A percentile compares a stretch with the other conserved stretches of the same genome.
Evolutionary conservation across 2,329 filamentous ascomycete species (phyloP).

Genomic region (Beauveria asiatica): DNA sequence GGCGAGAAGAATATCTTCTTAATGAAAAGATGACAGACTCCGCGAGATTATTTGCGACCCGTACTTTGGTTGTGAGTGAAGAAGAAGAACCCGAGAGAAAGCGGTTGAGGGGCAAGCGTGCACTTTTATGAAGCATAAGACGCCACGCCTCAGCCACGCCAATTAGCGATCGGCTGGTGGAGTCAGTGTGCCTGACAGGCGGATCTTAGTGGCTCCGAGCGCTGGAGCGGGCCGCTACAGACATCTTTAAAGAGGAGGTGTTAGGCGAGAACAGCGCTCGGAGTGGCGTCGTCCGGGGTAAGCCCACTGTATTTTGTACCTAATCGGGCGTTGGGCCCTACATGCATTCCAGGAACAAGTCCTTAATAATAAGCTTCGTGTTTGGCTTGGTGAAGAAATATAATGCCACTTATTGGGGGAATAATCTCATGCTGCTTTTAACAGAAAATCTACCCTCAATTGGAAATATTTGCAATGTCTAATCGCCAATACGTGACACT

Average conservation of each 20-base stretch:
- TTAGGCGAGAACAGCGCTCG: not conserved
- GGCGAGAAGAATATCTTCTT: slow-evolving; percentile 40
- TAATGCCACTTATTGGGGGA: no score
- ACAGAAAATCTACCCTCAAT: no score
- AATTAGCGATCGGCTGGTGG: not conserved
- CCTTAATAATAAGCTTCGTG: no score
- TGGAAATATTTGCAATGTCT: no score
- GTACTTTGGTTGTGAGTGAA: slow-evolving; percentile 45
- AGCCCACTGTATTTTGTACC: not conserved
- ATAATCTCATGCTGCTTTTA: no score
- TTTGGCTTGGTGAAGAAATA: no score
- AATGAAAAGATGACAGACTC: slow-evolving; percentile 41
- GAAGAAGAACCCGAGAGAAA: slow-evolving; percentile 32
- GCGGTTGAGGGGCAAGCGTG: slow-evolving; percentile 22
- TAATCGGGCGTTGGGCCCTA: not conserved
- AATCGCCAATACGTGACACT: no score
- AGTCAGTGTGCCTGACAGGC: not conserved
- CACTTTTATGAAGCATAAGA: slow-evolving; percentile 23
- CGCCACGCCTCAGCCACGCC: slow-evolving; percentile 3
- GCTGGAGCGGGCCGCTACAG: not conserved
- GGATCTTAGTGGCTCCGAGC: not conserved
- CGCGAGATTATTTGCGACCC: slow-evolving; percentile 49
- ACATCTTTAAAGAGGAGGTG: not conserved
- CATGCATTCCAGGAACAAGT: not conserved
- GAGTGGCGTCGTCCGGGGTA: not conserved